Conservation (phyloP, 2,329 filamentous ascomycete species). For the Huntiella bhutanensis region DNA sequence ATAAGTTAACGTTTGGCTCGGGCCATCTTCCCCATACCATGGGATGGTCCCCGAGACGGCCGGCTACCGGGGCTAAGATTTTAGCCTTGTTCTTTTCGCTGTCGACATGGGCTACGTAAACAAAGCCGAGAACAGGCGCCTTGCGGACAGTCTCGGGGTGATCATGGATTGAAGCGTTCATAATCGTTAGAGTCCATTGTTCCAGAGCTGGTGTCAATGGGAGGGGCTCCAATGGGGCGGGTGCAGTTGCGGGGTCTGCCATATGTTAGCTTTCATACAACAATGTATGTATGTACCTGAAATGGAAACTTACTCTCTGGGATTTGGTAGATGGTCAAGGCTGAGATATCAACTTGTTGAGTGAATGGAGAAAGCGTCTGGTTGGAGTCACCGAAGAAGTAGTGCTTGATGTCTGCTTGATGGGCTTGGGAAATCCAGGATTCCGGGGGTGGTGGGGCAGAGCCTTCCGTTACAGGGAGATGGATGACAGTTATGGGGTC, state of each 20-base stretch:
- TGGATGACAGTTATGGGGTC: slow-evolving; percentile 59
- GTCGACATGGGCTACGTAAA: slow-evolving; percentile 85
- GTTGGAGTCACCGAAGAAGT: slow-evolving; percentile 75
- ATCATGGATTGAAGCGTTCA: slow-evolving; percentile 55
- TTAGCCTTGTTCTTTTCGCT: slow-evolving; percentile 64
- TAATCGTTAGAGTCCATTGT: slow-evolving; percentile 70
- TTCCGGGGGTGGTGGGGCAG: slow-evolving; percentile 56
- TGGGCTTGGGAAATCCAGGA: slow-evolving; percentile 53
- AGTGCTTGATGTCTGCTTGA: slow-evolving; percentile 66
- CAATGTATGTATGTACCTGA: background rate
- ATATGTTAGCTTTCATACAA: slow-evolving; percentile 7
- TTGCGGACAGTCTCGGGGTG: slow-evolving; percentile 54
- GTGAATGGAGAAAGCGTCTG: slow-evolving; percentile 72
- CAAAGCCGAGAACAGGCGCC: slow-evolving; percentile 73
- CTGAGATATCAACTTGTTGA: slow-evolving; percentile 61
- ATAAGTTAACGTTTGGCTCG: slow-evolving; percentile 60
- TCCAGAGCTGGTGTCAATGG: slow-evolving; percentile 49
- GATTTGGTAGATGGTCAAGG: slow-evolving; percentile 54
- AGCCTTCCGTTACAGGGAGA: slow-evolving; percentile 71
- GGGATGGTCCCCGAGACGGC: slow-evolving; percentile 59
- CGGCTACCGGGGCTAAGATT: slow-evolving; percentile 67
- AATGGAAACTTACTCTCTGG: slow-evolving; percentile 32
- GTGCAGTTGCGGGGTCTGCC: slow-evolving; percentile 15
- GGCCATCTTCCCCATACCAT: slow-evolving; percentile 77
- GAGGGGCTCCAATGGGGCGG: slow-evolving; percentile 28